Evolutionary conservation across 192 early-diverging fungal genomes (phyloP), one percentile per base, ranked within the genome.

Genomic region (Helicostylum pulchrum): DNA sequence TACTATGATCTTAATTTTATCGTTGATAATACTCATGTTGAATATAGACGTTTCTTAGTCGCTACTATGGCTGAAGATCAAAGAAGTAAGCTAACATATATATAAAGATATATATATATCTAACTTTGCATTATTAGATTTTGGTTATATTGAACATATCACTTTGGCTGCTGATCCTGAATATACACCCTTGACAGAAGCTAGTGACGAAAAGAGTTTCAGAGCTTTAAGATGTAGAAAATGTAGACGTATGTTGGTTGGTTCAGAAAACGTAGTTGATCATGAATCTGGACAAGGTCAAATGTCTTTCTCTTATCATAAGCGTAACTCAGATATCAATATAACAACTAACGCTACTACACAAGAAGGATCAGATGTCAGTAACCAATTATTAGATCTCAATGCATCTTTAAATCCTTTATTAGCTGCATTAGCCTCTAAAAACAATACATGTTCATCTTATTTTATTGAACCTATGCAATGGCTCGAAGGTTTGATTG

Each of bases 401-500:
- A 61, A 60, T 30, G 21, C 44, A 30, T n/a, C 61, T 17, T 56
- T 73, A 8, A 71, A 69, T 34, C 65, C 66, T 11, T 57, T 72
- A 5, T 54, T 72, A 49, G 75, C 75, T 52, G 19, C 66, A 62
- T 42, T 76, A 61, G 54, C 65, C 31, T 17, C 57, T 50, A 44
- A 70, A 19, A 50, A 65, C 32, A 71, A 69, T 15, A 78, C 65
- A 26, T 94, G 92, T 70, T 85, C 86, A 10, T 87, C 87, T 12
- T 85, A 88, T 67, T 94, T 93, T 80, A 79, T 94, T 47, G 92
- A 94, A 68, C 88, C 89, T 12, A 85, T 90, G 78, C 86, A 89
- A 62, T 94, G 92, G 92, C 91, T 94, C 69, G 71, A 81, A n/a
- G 82, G 78, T 21, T 54, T 83, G 15, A 55, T 73, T 9, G 77